These are phyloP conservation scores for Annulohypoxylon maeteangense DNA, from an alignment of 495 filamentous ascomycete species.

Conservation along the genomic window DNA sequence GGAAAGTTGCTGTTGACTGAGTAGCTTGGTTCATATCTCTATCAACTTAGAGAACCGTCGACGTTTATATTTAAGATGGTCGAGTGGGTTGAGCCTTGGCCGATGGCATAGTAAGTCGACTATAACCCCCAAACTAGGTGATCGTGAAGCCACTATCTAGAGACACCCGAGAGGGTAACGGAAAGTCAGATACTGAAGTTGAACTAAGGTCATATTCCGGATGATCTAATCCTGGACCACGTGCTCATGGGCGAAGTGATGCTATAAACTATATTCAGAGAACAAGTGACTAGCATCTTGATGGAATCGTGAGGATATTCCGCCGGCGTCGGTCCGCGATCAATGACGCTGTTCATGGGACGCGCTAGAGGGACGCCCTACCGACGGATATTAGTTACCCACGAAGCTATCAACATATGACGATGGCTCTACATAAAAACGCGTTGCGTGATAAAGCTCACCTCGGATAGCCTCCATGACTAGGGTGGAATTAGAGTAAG, in stretches of 20 bases:
- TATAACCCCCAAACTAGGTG: not conserved
- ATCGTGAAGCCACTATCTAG: slow-evolving; percentile 21
- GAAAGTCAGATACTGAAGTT: slow-evolving; percentile 2
- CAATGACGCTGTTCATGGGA: slow-evolving; percentile 17
- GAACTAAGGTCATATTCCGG: not conserved
- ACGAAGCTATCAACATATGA: slow-evolving; percentile 37
- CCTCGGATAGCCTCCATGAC: not conserved
- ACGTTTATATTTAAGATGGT: slow-evolving; percentile 34
- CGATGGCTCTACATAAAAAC: slow-evolving; percentile 9
- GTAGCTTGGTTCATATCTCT: slow-evolving; percentile 5
- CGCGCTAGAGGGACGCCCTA: slow-evolving; percentile 27
- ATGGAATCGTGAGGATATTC: slow-evolving; percentile 6
- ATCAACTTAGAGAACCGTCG: not conserved
- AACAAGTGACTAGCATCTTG: slow-evolving; percentile 8
- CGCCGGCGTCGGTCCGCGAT: slow-evolving; percentile 24
- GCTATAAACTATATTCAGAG: slow-evolving; percentile 24
- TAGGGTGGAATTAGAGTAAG: slow-evolving; percentile 23
- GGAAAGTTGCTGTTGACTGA: not conserved
- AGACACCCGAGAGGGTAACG: slow-evolving; percentile 15
- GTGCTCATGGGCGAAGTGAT: slow-evolving; percentile 19
- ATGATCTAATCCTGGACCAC: slow-evolving; percentile 26
- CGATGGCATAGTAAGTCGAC: not conserved
- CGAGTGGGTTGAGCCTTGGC: not conserved
- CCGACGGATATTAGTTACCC: not conserved
- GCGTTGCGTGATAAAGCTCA: slow-evolving; percentile 8